Percentiles rank a stretch among this genome's conserved stretches.
Conservation (phyloP, 2,329 filamentous ascomycete genomes). For the Cladobotryum protrusum region DNA sequence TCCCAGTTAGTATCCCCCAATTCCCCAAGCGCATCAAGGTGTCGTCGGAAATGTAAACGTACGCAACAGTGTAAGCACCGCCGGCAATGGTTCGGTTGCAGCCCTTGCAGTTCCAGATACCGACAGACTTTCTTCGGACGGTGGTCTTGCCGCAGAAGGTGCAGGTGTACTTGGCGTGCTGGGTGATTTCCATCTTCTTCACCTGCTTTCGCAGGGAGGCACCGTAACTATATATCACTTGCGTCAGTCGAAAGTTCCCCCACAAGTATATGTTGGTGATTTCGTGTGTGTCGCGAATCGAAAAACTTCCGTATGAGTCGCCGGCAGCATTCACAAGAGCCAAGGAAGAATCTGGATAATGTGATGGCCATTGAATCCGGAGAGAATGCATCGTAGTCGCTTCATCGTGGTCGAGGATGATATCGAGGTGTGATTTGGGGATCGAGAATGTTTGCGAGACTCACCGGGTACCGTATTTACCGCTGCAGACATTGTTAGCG, state of each 20-base stretch:
- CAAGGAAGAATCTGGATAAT: background rate
- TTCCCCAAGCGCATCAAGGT: background rate
- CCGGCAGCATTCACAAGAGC: background rate
- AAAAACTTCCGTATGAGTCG: background rate
- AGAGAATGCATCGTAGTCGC: background rate
- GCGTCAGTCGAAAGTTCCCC: constrained; percentile 7
- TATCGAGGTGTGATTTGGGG: constrained; percentile 1
- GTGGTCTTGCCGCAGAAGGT: constrained; percentile 98
- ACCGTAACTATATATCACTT: constrained; percentile 67
- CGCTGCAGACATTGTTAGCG: constrained; percentile 31
- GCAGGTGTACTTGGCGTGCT: constrained; percentile 96
- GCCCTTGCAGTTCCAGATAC: constrained; percentile 94
- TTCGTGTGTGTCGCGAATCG: background rate
- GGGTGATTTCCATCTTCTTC: constrained; percentile 99
- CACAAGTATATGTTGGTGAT: background rate
- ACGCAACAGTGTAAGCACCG: constrained; percentile 95
- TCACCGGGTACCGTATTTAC: constrained; percentile 97
- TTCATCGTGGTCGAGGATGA: constrained; percentile 7
- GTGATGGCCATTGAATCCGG: background rate
- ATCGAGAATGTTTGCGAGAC: constrained; percentile 24
- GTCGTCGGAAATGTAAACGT: constrained; percentile 43
- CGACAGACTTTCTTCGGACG: constrained; percentile 83
- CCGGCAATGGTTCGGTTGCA: constrained; percentile 75
- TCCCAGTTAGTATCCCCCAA: constrained; percentile 21
- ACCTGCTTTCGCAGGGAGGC: constrained; percentile 92